Evolutionary conservation across 208 protist genomes (phyloP).

Genomic region (Zelonia costaricensis): DNA sequence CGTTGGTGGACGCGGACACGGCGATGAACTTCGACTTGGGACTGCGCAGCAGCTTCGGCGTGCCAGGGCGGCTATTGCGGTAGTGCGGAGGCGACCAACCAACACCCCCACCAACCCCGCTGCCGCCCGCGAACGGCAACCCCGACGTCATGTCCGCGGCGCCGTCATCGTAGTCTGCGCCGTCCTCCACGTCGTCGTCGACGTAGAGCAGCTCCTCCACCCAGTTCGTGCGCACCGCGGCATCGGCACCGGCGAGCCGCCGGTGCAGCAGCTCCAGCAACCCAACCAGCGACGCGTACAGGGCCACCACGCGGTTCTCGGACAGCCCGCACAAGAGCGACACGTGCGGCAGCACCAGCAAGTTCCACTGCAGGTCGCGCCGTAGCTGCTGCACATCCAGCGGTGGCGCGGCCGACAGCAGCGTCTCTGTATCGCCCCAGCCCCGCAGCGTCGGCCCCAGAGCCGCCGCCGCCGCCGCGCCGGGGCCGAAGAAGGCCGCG

Average conservation of each 20-base stretch:
- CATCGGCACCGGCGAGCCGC: constrained; percentile 1
- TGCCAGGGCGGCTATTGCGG: constrained; percentile 25
- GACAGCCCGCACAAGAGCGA: constrained; percentile 65
- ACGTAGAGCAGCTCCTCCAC: constrained; percentile 46
- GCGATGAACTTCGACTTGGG: constrained; percentile 27
- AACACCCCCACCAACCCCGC: not conserved
- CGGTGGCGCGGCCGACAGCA: constrained; percentile 38
- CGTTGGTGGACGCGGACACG: constrained; percentile 15
- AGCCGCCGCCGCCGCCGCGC: not conserved
- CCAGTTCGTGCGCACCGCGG: constrained; percentile 24
- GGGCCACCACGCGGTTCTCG: constrained; percentile 63
- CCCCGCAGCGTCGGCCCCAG: constrained; percentile 40
- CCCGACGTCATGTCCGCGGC: not conserved
- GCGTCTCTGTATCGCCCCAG: constrained; percentile 62
- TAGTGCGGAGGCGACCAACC: constrained; percentile 25
- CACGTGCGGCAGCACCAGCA: constrained; percentile 47
- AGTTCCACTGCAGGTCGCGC: constrained; percentile 57
- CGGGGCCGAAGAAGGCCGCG: not conserved
- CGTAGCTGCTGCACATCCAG: constrained; percentile 48
- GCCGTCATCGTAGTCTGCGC: not conserved
- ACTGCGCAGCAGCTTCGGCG: constrained; percentile 19
- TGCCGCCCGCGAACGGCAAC: no score
- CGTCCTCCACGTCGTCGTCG: constrained; percentile 13
- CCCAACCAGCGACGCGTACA: constrained; percentile 73
- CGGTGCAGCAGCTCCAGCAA: constrained; percentile 61